Evolutionary conservation across 352 stramenopile species (phyloP), one percentile per base, ranked within the genome.

Genomic region (Globisporangium ultimum): DNA sequence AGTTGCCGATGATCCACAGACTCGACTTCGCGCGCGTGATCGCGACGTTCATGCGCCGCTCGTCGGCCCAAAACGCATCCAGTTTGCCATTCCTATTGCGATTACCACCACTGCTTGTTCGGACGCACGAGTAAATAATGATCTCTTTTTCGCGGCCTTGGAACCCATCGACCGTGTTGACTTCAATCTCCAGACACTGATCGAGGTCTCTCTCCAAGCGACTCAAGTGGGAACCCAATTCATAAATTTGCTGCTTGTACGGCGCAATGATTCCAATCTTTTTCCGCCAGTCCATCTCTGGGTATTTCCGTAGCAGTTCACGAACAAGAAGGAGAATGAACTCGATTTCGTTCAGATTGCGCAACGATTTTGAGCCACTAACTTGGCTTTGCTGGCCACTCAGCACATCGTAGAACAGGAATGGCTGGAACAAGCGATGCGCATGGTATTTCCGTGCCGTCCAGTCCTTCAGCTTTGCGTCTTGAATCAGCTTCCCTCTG

Each of bases 1-100:
- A 88, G 73, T 89, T 91, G 50, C 84, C 84, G 21, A 93, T 78
- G 50, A 93, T 87, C 84, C 83, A 93, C 15, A 98, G 73, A 69
- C 98, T 98, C 53, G 96, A 87, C 72, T 97, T 98, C 2, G 97
- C 97, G 38, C 97, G 77, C 48, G 97, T 99, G 45, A 99, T 93
- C 18, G 97, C 97, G 48, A 99, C 97, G 78, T 99, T 99, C 70
- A 99, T 93, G n/a, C 97, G 90, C 10, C 97, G 87, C 63, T 98
- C 84, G 64, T 99, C 97, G n/a, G 85, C 80, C 59, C 99, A 91
- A 70, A 99, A 99, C 4, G 79, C 77, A 28, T 89, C 78, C 12
- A 76, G 64, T n/a, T 63, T 28, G 7, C 59, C 48, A 15, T 70
- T 72, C 48, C 55, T 74, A 28, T 71, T 57, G 12, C 64, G 59